Evolutionary conservation across 2,329 filamentous ascomycete species (phyloP).

Genomic region (Calonectria henricotiae): DNA sequence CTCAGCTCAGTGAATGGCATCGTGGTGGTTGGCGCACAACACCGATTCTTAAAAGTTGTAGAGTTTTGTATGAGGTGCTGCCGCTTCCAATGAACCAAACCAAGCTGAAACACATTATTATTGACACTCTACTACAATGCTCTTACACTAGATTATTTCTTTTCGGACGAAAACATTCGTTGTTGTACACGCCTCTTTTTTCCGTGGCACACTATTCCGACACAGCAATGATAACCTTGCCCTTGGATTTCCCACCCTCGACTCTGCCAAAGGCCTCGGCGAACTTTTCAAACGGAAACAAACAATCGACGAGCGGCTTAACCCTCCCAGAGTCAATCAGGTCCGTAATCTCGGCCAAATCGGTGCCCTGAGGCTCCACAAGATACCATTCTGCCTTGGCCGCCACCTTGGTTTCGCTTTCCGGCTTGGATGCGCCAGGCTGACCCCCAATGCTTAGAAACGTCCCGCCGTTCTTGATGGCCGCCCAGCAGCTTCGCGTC

Average conservation of each 20-base stretch:
- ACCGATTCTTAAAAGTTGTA: not conserved
- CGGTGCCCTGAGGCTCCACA: constrained; percentile 57
- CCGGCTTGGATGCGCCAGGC: constrained; percentile 55
- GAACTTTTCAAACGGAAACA: constrained; percentile 60
- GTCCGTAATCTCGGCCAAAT: constrained; percentile 56
- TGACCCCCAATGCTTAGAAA: constrained; percentile 56
- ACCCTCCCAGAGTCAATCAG: constrained; percentile 56
- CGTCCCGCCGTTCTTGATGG: constrained; percentile 56
- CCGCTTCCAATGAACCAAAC: no score
- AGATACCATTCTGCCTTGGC: constrained; percentile 58
- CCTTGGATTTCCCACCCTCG: constrained; percentile 56
- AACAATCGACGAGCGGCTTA: constrained; percentile 59
- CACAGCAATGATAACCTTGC: constrained; percentile 61
- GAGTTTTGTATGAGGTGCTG: not conserved
- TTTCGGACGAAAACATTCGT: not conserved
- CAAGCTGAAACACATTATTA: no score
- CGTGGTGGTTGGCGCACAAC: not conserved
- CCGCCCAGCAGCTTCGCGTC: constrained; percentile 56
- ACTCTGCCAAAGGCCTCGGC: constrained; percentile 59
- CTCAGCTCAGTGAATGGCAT: not conserved
- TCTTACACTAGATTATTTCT: not conserved
- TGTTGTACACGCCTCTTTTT: not conserved
- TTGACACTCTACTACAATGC: not conserved
- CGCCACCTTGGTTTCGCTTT: constrained; percentile 51
- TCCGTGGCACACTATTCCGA: not conserved